A percentile compares a stretch with the other conserved stretches of the same genome.
phyloP scores from a whole-genome alignment of 129 eudicot species.

The Ambrosia artemisiifolia region DNA sequence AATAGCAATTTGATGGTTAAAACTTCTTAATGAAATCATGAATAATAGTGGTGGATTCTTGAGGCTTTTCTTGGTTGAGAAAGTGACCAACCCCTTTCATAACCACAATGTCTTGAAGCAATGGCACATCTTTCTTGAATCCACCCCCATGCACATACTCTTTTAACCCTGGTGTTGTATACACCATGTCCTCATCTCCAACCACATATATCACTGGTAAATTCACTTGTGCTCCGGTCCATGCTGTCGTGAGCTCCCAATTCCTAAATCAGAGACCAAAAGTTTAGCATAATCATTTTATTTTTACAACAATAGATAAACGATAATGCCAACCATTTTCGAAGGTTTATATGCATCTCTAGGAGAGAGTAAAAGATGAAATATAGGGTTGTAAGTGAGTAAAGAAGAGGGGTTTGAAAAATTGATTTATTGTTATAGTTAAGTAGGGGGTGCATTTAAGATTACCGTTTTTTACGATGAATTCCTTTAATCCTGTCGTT shows the following conservation, averaged over 20 bases:
- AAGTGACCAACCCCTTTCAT: slow-evolving; percentile 44
- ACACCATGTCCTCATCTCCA: slow-evolving; percentile 38
- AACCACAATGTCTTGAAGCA: slow-evolving; percentile 38
- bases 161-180: slow-evolving; percentile 20
- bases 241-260: slow-evolving; percentile 43
- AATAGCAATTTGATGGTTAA: neutral
- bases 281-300: neutral
- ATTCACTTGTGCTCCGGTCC: slow-evolving; percentile 43
- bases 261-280: slow-evolving; percentile 20
- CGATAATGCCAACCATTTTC: neutral
- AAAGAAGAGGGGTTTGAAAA: too few species aligned
- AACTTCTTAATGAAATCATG: slow-evolving; percentile 24
- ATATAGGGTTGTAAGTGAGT: too few species aligned
- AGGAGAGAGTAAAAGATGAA: too few species aligned
- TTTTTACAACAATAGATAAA: neutral
- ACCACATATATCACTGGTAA: slow-evolving; percentile 38
- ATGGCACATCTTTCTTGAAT: slow-evolving; percentile 38
- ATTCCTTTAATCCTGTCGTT: too few species aligned
- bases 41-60: slow-evolving; percentile 38
- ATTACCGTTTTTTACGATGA: too few species aligned
- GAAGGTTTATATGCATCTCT: too few species aligned
- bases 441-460: too few species aligned
- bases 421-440: too few species aligned
- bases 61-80: slow-evolving; percentile 44
- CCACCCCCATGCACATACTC: slow-evolving; percentile 41